A percentile compares a stretch with the other conserved stretches of the same genome.
phyloP scores from a whole-genome alignment of 805 yeast species.

The Torulaspora indica region DNA sequence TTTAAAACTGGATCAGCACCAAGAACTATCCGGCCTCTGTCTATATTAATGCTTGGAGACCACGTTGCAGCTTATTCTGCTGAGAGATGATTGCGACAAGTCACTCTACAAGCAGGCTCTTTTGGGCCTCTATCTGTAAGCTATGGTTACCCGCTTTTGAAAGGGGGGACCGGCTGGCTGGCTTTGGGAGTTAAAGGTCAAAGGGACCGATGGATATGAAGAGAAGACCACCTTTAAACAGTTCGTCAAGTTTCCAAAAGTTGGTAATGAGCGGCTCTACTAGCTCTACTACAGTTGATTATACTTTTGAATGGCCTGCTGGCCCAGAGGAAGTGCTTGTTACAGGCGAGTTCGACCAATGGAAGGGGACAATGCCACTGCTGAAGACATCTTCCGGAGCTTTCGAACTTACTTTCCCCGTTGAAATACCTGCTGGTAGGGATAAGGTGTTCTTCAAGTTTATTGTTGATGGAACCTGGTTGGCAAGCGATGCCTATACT shows the following conservation, averaged over 20 bases:
- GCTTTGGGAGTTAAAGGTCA: not conserved
- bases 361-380: conserved; percentile 57
- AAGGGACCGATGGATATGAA: not conserved
- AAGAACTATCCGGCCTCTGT: too few relatives aligned
- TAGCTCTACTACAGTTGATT: conserved; percentile 15
- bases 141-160: not conserved
- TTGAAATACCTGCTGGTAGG: conserved; percentile 36
- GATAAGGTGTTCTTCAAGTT: conserved; percentile 47
- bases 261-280: conserved; percentile 3
- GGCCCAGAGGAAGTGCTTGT: conserved; percentile 58
- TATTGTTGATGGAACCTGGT: conserved; percentile 70
- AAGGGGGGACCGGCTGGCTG: conserved; percentile 5
- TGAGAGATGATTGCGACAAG: too few relatives aligned
- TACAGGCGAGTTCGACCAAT: conserved; percentile 67
- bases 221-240: not conserved
- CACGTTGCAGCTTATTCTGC: too few relatives aligned
- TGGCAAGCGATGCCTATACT: conserved; percentile 38
- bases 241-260: not conserved
- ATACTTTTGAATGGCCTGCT: conserved; percentile 40
- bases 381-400: conserved; percentile 58
- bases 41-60: too few relatives aligned
- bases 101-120: too few relatives aligned
- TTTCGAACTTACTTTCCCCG: conserved; percentile 56
- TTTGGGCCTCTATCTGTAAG: not conserved
- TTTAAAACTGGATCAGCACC: too few relatives aligned